Evolutionary conservation across 768 basidiomycete species (phyloP).

Genomic region (Ephemerocybe angulata): DNA sequence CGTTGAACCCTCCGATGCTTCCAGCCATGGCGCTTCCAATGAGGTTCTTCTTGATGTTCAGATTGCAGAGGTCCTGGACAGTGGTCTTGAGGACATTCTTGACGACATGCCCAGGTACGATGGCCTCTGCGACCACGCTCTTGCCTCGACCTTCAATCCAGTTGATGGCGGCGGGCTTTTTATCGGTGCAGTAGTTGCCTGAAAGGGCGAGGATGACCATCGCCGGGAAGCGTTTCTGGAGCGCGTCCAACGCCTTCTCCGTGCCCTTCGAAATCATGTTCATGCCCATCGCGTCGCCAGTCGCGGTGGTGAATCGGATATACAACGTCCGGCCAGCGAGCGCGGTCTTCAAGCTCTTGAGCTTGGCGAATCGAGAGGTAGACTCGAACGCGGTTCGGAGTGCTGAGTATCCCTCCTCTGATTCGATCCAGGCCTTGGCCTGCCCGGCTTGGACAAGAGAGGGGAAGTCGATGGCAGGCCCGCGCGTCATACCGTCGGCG

Average conservation of each 20-base stretch:
- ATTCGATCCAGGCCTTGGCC: slow-evolving; percentile 85
- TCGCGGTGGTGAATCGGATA: slow-evolving; percentile 89
- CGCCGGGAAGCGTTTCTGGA: slow-evolving; percentile 76
- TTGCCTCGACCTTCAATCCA: slow-evolving; percentile 99
- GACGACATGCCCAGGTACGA: slow-evolving; percentile 86
- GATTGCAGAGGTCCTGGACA: slow-evolving; percentile 79
- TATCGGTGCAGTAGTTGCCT: slow-evolving; percentile 99
- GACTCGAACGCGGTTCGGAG: slow-evolving; percentile 90
- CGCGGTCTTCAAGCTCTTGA: slow-evolving; percentile 82
- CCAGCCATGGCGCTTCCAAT: slow-evolving; percentile 98
- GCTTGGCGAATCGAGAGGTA: slow-evolving; percentile 88
- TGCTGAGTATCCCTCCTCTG: slow-evolving; percentile 68
- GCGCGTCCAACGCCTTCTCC: slow-evolving; percentile 84
- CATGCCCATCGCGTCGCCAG: slow-evolving; percentile 99
- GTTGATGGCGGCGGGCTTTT: slow-evolving; percentile 99
- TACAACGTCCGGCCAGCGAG: slow-evolving; percentile 92
- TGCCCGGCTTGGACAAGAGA: slow-evolving; percentile 71
- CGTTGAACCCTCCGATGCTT: slow-evolving; percentile 94
- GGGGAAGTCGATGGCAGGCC: slow-evolving; percentile 95
- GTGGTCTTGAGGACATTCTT: slow-evolving; percentile 93
- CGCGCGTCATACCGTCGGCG: slow-evolving; percentile 95
- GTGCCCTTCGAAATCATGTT: slow-evolving; percentile 99
- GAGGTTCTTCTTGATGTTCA: slow-evolving; percentile 97
- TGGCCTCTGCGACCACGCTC: slow-evolving; percentile 94
- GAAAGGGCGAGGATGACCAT: slow-evolving; percentile 90